phyloP scores from a whole-genome alignment of 75 land plant genomes.

The Pinus taeda region DNA sequence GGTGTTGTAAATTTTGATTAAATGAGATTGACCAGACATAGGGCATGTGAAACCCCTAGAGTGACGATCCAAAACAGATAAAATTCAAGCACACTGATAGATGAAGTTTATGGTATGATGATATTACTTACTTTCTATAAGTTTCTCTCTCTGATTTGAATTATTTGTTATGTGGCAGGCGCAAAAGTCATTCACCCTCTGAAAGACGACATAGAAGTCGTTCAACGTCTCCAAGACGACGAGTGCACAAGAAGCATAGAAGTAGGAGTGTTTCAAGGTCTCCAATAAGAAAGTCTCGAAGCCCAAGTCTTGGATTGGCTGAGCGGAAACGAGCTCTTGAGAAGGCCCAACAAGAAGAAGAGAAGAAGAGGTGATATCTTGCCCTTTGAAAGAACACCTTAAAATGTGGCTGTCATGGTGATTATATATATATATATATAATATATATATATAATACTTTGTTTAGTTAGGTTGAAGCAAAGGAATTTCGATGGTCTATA shows the following conservation, averaged over 20 bases:
- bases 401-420: neutral
- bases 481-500: too few relatives aligned
- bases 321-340: neutral
- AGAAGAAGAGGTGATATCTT: conserved; percentile 7
- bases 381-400: neutral
- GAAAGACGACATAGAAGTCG: conserved; percentile 4
- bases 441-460: too few relatives aligned
- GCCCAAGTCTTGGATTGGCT: neutral
- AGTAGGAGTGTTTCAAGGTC: conserved; percentile 4
- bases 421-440: neutral
- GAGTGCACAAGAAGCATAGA: neutral
- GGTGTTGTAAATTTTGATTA: too few relatives aligned
- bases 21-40: neutral
- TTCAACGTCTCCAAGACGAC: conserved; percentile 7
- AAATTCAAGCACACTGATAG: neutral
- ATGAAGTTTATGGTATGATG: neutral
- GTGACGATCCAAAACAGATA: neutral
- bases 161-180: neutral
- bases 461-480: too few relatives aligned
- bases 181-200: neutral
- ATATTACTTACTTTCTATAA: neutral
- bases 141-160: neutral
- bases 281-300: conserved; percentile 1
- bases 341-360: conserved; percentile 1
- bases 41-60: neutral